phyloP scores from a whole-genome alignment of 176 grass and related monocot species.

The Pontederia crassipes region DNA sequence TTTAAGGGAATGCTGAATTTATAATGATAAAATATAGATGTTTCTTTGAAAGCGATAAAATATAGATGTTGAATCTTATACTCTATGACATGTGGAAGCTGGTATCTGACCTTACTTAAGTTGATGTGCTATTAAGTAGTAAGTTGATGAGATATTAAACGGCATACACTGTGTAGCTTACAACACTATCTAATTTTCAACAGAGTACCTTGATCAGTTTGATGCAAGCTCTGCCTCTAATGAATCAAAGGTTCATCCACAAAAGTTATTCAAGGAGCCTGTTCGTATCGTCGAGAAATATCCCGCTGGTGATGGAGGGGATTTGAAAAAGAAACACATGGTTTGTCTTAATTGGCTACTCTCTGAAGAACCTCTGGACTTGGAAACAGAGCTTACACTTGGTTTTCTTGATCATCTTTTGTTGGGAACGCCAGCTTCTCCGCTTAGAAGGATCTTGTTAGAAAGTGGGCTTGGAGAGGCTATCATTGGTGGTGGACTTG shows the following conservation, averaged over 20 bases:
- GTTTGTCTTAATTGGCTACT: constrained; percentile 94
- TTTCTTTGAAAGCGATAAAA: no score
- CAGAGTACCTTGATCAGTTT: constrained; percentile 93
- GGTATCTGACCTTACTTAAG: neutral
- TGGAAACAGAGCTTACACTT: constrained; percentile 79
- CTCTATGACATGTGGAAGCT: neutral
- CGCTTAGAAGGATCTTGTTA: constrained; percentile 75
- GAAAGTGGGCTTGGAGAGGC: constrained; percentile 89
- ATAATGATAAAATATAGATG: no score
- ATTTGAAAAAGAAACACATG: constrained; percentile 95
- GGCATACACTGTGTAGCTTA: neutral
- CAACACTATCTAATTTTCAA: constrained; percentile 11
- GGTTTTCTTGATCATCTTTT: constrained; percentile 93
- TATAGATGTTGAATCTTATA: no score
- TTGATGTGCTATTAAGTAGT: neutral
- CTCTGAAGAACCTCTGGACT: constrained; percentile 63
- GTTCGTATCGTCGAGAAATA: constrained; percentile 77
- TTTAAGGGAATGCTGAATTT: no score
- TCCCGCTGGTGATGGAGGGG: constrained; percentile 62
- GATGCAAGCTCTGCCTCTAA: constrained; percentile 59
- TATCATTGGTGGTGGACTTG: constrained; percentile 89
- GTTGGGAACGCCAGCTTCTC: constrained; percentile 87
- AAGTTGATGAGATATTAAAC: neutral
- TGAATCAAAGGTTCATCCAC: constrained; percentile 68
- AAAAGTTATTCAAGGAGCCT: constrained; percentile 80